A percentile compares a stretch with the other conserved stretches of the same genome.
phyloP scores from a whole-genome alignment of 345 rosid species.

The Erucastrum elatum region DNA sequence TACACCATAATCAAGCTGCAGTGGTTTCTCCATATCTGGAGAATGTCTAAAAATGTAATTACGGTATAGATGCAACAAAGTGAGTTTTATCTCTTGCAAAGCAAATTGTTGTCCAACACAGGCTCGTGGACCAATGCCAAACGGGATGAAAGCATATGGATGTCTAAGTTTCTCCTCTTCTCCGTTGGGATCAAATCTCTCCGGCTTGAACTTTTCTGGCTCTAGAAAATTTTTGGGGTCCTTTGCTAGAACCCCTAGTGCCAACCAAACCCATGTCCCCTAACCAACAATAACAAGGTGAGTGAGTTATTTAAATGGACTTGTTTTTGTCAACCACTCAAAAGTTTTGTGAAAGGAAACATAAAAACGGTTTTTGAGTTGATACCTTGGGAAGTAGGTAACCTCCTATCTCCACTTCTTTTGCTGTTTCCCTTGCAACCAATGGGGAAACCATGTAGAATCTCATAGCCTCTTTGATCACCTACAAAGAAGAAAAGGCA shows the following conservation, averaged over 20 bases:
- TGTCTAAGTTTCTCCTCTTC: constrained; percentile 85
- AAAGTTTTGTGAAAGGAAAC: neutral
- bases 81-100: constrained; percentile 74
- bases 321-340: too few relatives aligned
- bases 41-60: constrained; percentile 70
- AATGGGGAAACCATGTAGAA: constrained; percentile 79
- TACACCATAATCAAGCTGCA: constrained; percentile 73
- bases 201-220: constrained; percentile 82
- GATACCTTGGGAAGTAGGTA: constrained; percentile 78
- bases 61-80: constrained; percentile 67
- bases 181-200: constrained; percentile 73
- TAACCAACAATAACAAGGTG: constrained; percentile 28
- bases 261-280: constrained; percentile 98
- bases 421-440: constrained; percentile 81
- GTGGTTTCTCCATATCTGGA: constrained; percentile 76
- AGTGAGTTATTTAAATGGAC: neutral
- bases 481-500: constrained; percentile 44
- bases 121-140: constrained; percentile 91
- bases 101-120: constrained; percentile 87
- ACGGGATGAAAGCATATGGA: constrained; percentile 81
- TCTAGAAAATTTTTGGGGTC: constrained; percentile 88
- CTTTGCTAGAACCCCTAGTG: constrained; percentile 80
- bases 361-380: neutral
- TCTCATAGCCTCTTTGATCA: constrained; percentile 86
- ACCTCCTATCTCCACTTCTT: constrained; percentile 78